These are phyloP conservation scores for Pseudopyricularia cyperi DNA, from an alignment of 2,329 filamentous ascomycete species.

Conservation along the genomic window DNA sequence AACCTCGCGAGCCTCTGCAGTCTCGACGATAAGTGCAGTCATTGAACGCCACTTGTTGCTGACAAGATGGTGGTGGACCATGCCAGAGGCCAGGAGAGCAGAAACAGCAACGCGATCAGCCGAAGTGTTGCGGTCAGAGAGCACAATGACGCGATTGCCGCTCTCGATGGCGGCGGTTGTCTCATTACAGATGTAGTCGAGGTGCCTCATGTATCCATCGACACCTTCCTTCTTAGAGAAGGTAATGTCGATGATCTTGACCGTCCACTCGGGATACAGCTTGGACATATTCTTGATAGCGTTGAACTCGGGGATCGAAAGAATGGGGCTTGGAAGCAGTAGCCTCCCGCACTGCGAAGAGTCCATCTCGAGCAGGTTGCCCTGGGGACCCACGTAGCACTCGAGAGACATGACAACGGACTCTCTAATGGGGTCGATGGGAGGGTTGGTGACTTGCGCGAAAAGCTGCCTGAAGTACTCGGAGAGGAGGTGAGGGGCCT, in stretches of 20 bases:
- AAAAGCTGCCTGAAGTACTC: slow-evolving; percentile 98
- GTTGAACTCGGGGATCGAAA: slow-evolving; percentile 86
- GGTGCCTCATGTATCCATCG: slow-evolving; percentile 70
- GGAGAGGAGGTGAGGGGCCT: slow-evolving; percentile 76
- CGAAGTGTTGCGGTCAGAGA: slow-evolving; percentile 80
- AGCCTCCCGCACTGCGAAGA: slow-evolving; percentile 76
- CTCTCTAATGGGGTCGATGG: slow-evolving; percentile 93
- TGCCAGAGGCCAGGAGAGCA: slow-evolving; percentile 73
- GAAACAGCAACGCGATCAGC: slow-evolving; percentile 76
- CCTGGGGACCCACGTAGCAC: slow-evolving; percentile 91
- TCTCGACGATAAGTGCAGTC: slow-evolving; percentile 78
- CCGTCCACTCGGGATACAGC: slow-evolving; percentile 68
- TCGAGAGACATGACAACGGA: slow-evolving; percentile 97
- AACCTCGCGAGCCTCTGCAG: slow-evolving; percentile 89
- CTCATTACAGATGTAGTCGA: slow-evolving; percentile 80
- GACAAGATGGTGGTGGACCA: slow-evolving; percentile 91
- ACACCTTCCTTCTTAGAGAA: slow-evolving; percentile 79
- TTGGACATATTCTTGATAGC: slow-evolving; percentile 65
- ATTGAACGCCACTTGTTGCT: slow-evolving; percentile 92
- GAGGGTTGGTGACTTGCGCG: slow-evolving; percentile 94
- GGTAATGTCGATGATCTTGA: slow-evolving; percentile 83
- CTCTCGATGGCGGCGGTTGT: slow-evolving; percentile 73
- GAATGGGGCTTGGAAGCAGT: slow-evolving; percentile 73
- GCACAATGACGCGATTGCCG: slow-evolving; percentile 71
- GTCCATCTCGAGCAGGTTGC: slow-evolving; percentile 90